Percentiles rank a stretch among this genome's conserved stretches.
phyloP scores from a whole-genome alignment of 106 monocot species.

The Platanthera zijinensis region DNA sequence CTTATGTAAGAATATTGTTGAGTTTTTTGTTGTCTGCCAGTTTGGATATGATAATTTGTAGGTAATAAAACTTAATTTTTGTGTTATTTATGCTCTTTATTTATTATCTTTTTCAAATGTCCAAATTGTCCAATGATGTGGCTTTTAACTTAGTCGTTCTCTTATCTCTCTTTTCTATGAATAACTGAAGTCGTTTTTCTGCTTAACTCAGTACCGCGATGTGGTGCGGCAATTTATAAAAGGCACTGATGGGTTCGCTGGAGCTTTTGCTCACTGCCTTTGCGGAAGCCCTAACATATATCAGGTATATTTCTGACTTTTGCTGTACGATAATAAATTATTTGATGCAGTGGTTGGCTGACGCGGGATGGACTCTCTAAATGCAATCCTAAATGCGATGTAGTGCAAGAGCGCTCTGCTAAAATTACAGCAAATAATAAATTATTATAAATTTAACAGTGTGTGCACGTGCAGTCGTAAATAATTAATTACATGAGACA shows the following conservation, averaged over 20 bases:
- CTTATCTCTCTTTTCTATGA: background rate
- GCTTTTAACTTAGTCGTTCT: background rate
- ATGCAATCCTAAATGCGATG: no score
- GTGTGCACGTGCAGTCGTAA: no score
- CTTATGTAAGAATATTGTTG: no score
- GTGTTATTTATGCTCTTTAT: background rate
- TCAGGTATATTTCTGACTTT: slow-evolving; percentile 41
- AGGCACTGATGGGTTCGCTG: slow-evolving; percentile 83
- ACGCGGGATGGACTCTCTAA: no score
- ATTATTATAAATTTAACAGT: no score
- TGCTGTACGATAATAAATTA: background rate
- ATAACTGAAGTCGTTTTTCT: background rate
- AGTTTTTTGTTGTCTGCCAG: no score
- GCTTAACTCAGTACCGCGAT: slow-evolving; percentile 63
- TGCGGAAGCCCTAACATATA: slow-evolving; percentile 91
- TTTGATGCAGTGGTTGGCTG: no score
- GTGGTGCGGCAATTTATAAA: slow-evolving; percentile 86
- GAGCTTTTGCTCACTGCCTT: slow-evolving; percentile 81
- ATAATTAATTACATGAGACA: no score
- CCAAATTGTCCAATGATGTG: background rate
- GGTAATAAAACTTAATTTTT: background rate
- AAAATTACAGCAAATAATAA: no score
- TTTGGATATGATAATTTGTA: no score
- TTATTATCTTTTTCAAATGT: background rate
- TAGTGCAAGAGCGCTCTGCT: no score